Evolutionary conservation across 1,284 basidiomycete species (phyloP), one percentile per base, ranked within the genome.

Genomic region (Xerocomus amazonicus): DNA sequence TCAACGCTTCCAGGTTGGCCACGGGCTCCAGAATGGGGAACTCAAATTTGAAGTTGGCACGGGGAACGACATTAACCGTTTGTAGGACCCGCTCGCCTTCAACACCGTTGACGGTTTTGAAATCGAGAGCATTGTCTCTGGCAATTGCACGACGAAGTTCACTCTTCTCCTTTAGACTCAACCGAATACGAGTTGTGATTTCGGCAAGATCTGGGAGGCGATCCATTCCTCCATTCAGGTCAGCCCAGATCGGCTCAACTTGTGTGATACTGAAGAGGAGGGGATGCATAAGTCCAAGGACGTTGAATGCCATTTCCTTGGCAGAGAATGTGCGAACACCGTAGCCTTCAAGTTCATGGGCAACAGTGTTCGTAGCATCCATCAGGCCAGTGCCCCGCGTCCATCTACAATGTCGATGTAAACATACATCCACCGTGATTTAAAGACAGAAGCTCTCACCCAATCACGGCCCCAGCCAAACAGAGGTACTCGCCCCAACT

Each of bases 301-400:
- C 92, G 74, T 98, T 99, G 84, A 99, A 99, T 3, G 95, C 94
- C 96, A 99, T 99, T 76, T 99, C 96, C 76, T 97, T 97, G 43
- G 95, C 90, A 3, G 93, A 97, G 84, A 98, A 99, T 5, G 97
- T 99, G 60, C 96, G 85, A 55, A 97, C 90, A 59, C 97, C 96
- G 56, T 92, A 83, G 57, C 87, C 82, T 74, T 99, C 96, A 45
- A 99, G 81, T 54, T 94, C 92, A 56, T 97, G 91, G 38, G 97
- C 92, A 48, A 98, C 87, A 47, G 90, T 92, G 74, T 97, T 97
- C 50, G 92, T 96, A 4, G 92, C 89, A 53, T 83, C 87, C 96
- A 99, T 99, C 50, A 99, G 76, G 56, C 95, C 96, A n/a, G 97
- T 99, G 42, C 96, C 96, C 60, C 94, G 91, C 48, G 93, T 97